Conservation (phyloP, 192 early-diverging fungal species). For the Backusella liffmaniae region DNA sequence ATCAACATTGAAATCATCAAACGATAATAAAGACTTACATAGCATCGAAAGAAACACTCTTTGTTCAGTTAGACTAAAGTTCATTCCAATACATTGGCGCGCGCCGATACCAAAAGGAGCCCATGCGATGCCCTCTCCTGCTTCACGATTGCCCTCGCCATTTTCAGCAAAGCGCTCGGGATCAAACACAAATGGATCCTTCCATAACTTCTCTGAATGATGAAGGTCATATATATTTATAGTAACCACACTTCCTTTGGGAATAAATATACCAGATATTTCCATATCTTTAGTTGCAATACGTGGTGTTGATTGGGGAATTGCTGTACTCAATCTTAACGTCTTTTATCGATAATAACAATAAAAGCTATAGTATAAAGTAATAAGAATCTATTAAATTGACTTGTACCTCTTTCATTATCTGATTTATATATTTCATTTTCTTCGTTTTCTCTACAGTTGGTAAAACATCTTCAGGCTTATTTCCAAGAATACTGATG, state of each 20-base stretch:
- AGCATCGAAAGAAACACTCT: conserved; percentile 54
- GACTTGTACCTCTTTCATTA: conserved; percentile 44
- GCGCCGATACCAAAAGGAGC: conserved; percentile 59
- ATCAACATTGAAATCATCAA: conserved; percentile 25
- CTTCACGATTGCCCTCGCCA: conserved; percentile 46
- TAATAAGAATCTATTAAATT: neutral
- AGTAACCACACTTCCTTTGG: conserved; percentile 23
- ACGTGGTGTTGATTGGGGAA: conserved; percentile 28
- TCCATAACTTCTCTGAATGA: conserved; percentile 31
- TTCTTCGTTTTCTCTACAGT: conserved; percentile 51
- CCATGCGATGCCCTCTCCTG: conserved; percentile 28
- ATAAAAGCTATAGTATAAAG: neutral
- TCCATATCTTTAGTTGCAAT: conserved; percentile 20
- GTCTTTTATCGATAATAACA: conserved; percentile 23
- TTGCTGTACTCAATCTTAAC: conserved; percentile 43
- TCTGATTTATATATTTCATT: conserved; percentile 49
- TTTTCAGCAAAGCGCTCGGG: conserved; percentile 47
- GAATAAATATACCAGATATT: conserved; percentile 17
- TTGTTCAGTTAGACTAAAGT: conserved; percentile 60
- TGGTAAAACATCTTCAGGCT: conserved; percentile 46
- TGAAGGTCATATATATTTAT: conserved; percentile 16
- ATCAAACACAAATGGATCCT: conserved; percentile 43
- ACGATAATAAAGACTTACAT: conserved; percentile 24
- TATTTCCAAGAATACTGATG: conserved; percentile 50
- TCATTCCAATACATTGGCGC: conserved; percentile 62